A percentile compares a stretch with the other conserved stretches of the same genome.
Evolutionary conservation across 1,284 basidiomycete species (phyloP).

Genomic region (Phylloporus sp.): DNA sequence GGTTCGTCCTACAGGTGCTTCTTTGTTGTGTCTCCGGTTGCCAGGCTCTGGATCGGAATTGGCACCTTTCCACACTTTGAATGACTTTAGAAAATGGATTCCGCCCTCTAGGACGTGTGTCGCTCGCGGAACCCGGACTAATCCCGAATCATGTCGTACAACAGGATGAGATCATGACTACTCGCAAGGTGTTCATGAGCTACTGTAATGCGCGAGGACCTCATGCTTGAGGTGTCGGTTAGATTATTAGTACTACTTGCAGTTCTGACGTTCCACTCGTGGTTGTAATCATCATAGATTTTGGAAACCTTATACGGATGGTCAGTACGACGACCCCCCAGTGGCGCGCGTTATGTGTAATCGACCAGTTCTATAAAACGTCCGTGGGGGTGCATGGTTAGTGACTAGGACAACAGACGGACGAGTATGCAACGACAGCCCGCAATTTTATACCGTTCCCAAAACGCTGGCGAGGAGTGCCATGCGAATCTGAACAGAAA

Average conservation of each 20-base stretch:
- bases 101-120: no score
- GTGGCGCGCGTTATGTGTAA: background rate
- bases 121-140: no score
- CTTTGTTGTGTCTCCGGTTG: no score
- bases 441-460: conserved; percentile 40
- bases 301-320: background rate
- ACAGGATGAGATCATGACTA: no score
- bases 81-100: no score
- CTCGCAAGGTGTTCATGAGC: no score
- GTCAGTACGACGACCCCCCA: background rate
- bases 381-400: background rate
- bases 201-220: no score
- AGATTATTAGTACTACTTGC: background rate
- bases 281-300: background rate
- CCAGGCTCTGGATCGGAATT: no score
- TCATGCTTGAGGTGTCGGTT: no score
- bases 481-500: conserved; percentile 70
- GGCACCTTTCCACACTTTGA: no score
- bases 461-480: conserved; percentile 77
- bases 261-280: background rate
- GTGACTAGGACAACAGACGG: background rate
- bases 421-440: background rate
- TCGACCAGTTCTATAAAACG: background rate
- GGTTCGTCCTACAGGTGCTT: no score
- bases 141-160: no score